Evolutionary conservation across 2,329 filamentous ascomycete species (phyloP), one percentile per base, ranked within the genome.

Genomic region (Huntiella savannae): DNA sequence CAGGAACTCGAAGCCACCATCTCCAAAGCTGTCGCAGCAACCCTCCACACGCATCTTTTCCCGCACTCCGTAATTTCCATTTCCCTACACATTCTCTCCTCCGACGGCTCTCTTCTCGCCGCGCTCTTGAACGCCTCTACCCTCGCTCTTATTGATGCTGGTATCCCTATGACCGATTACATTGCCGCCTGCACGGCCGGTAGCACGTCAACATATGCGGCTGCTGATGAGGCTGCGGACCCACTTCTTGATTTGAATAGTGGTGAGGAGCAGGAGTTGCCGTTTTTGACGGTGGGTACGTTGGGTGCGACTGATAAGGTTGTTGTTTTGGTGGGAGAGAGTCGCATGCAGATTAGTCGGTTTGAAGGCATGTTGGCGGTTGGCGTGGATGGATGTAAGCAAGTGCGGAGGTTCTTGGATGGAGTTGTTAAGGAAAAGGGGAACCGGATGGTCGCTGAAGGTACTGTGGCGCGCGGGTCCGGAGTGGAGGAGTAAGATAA

Each of bases 141-240:
- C 0, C 74, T 98, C 10, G 91, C 91, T 0, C 75, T 96, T 16
- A 79, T 96, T 51, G 91, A 98, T 59, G 91, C 91, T 1, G 91
- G 91, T 45, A 80, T 98, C 15, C 91, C 91, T 17, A 95, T 96
- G 87, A 77, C 78, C 2, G 85, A 93, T 58, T 92, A 95, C 58
- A 73, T 96, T 2, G 77, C 79, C 16, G 85, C 87, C 4, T 92
- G 84, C 62, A 94, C 87, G 1, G 82, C 85, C 0, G 91, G 87
- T 3, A 82, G 79, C 11, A 84, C 81, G 0, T 77, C 77, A 0
- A 72, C 75, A 0, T 73, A 80, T 53, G 67, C 73, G 0, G 67
- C 69, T 1, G 74, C 73, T 47, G 78, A 82, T 56, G 80, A 82
- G 49, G 60, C 59, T 3, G 80, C 81, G 8, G 84, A 92, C 55